phyloP scores from a whole-genome alignment of 2,329 filamentous ascomycete genomes.

The Huntiella savannae region DNA sequence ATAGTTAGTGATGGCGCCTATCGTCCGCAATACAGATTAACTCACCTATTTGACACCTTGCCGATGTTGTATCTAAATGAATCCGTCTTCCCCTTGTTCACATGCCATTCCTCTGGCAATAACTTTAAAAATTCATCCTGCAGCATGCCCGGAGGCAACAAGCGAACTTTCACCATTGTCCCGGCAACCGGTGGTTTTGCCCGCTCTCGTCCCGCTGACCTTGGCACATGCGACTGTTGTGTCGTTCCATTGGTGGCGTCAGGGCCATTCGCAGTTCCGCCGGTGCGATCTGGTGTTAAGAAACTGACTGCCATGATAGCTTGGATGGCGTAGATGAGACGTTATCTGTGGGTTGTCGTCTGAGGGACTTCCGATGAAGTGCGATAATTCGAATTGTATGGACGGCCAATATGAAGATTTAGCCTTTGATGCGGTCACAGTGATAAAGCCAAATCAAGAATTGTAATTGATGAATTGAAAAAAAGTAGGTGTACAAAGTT shows the following conservation, averaged over 20 bases:
- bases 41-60: constrained; percentile 47
- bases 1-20: neutral
- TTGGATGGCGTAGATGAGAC: too few species aligned
- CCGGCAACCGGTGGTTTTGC: constrained; percentile 33
- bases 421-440: too few species aligned
- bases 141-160: constrained; percentile 72
- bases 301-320: too few species aligned
- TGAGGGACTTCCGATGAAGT: too few species aligned
- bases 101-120: constrained; percentile 64
- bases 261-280: too few species aligned
- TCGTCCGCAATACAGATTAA: neutral
- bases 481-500: too few species aligned
- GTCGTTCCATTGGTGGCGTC: neutral
- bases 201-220: neutral
- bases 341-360: too few species aligned
- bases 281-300: too few species aligned
- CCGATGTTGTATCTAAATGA: constrained; percentile 50
- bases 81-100: constrained; percentile 64
- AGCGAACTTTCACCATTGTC: constrained; percentile 59
- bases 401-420: too few species aligned
- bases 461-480: too few species aligned
- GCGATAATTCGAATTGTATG: too few species aligned
- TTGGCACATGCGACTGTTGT: neutral
- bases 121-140: constrained; percentile 54
- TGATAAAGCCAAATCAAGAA: too few species aligned